phyloP scores from a whole-genome alignment of 2,329 filamentous ascomycete species.

The Talaromyces sp. region DNA sequence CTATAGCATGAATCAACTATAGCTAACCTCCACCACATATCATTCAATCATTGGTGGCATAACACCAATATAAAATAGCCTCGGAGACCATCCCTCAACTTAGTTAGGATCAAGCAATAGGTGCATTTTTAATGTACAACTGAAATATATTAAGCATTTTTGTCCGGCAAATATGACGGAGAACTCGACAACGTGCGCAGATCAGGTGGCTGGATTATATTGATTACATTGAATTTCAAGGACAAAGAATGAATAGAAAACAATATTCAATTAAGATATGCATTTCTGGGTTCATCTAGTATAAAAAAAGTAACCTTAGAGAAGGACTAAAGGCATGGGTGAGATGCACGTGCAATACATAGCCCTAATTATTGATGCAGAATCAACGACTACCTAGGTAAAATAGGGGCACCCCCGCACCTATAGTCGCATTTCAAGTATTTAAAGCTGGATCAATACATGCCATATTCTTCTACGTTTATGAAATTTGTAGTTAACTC shows the following conservation, averaged over 20 bases:
- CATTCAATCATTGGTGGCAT: neutral
- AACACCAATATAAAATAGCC: neutral
- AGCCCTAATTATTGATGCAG: slow-evolving; percentile 7
- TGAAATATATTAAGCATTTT: neutral
- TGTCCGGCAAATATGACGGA: neutral
- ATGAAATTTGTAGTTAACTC: neutral
- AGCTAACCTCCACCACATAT: neutral
- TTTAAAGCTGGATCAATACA: neutral
- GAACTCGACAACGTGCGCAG: neutral
- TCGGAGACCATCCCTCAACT: neutral
- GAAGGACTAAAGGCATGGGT: neutral
- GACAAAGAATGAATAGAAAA: neutral
- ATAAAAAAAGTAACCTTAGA: neutral
- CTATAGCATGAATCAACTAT: slow-evolving; percentile 4
- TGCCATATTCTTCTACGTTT: too few species aligned
- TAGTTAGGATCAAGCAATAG: neutral
- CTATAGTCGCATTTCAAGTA: neutral
- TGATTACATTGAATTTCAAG: neutral
- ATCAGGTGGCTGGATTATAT: neutral
- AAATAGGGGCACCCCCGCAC: neutral
- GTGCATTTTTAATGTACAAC: neutral
- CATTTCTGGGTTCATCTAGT: neutral
- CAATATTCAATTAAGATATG: neutral
- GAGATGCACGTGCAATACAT: neutral
- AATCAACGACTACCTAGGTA: neutral